Base-by-base conservation (phyloP, 805 yeast species). In the Wickerhamomyces canadensis region DNA sequence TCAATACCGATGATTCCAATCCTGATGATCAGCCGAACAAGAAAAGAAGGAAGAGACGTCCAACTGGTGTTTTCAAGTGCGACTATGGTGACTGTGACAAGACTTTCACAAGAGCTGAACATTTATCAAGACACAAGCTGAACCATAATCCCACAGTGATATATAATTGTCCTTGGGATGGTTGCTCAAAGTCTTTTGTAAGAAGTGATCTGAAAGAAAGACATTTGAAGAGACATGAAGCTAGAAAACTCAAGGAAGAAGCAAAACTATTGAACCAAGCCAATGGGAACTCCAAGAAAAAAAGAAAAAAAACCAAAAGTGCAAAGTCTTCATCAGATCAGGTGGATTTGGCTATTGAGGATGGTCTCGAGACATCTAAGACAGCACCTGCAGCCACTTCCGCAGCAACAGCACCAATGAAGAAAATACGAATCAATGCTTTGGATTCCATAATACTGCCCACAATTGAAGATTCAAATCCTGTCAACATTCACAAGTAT, bases 111-210 rank as follows among this genome's bases (percentile, higher is more conserved):
- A 52, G 86, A 34, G 70, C 78, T 2, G 86, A 80, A 49, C 86
- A 80, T 58, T 54, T 80, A 13, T 68, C 83, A 2, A 60, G 86
- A 35, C 86, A 80, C 51, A 70, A 75, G 49, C 62, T 80, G 35
- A 80, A 80, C 51, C 86, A 80, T 45, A 65, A 68, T 39, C 75
- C 76, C 2, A 64, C 69, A 16, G 72, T 71, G 36, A 75, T 79
- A 10, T 78, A 68, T 50, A 63, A 62, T 19, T 80, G 87, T 52
- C 48, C 55, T 0, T 65, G 65, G 55, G 61, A 68, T 10, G 59
- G 61, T 4, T 80, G 87, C 52, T 62, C 67, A 1, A 77, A 76
- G 54, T 73, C 80, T 0, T 80, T 80, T 62, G 86, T 80, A 1
- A 58, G 87, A 28, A 69, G 66, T 38, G 87, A 80, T 51, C 57